Evolutionary conservation across 352 stramenopile species (phyloP).

Genomic region (Globisporangium echinulatum): DNA sequence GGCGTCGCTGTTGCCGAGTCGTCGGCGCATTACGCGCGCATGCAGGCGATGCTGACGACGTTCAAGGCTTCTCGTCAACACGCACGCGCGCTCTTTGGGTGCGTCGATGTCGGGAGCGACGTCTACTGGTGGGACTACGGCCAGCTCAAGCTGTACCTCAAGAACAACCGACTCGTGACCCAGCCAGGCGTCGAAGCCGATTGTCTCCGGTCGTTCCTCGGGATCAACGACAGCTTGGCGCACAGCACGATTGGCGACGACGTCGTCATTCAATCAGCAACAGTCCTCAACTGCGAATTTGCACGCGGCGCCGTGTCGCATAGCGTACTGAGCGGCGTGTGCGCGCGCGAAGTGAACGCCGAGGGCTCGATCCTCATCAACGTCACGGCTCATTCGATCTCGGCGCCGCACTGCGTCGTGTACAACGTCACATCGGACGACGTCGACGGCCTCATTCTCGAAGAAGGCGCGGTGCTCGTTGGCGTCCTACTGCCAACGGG

Average conservation of each 20-base stretch:
- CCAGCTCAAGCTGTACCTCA: slow-evolving; percentile 96
- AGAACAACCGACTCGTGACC: slow-evolving; percentile 94
- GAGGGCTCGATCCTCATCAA: slow-evolving; percentile 97
- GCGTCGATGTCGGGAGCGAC: slow-evolving; percentile 94
- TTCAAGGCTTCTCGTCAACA: slow-evolving; percentile 70
- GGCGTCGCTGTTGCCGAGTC: slow-evolving; percentile 67
- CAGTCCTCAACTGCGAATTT: slow-evolving; percentile 80
- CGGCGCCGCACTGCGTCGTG: slow-evolving; percentile 91
- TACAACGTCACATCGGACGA: slow-evolving; percentile 97
- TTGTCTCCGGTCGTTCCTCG: slow-evolving; percentile 71
- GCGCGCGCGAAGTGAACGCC: slow-evolving; percentile 84
- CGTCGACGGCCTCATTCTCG: slow-evolving; percentile 85
- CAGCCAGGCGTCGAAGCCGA: slow-evolving; percentile 76
- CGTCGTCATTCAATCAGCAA: slow-evolving; percentile 52
- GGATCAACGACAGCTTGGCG: slow-evolving; percentile 71
- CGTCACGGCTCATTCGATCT: slow-evolving; percentile 94
- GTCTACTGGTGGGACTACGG: slow-evolving; percentile 99
- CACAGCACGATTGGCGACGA: slow-evolving; percentile 65
- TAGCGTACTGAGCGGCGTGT: slow-evolving; percentile 90
- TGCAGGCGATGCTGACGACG: slow-evolving; percentile 85
- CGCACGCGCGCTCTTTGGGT: slow-evolving; percentile 92
- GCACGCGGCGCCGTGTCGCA: slow-evolving; percentile 53
- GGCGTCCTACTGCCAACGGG: slow-evolving; percentile 90
- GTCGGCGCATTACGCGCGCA: slow-evolving; percentile 87
- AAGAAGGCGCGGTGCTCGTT: slow-evolving; percentile 91